Percentiles rank a stretch among this genome's conserved stretches.
Conservation (phyloP, 768 basidiomycete genomes). For the Lentinula guzmanii region DNA sequence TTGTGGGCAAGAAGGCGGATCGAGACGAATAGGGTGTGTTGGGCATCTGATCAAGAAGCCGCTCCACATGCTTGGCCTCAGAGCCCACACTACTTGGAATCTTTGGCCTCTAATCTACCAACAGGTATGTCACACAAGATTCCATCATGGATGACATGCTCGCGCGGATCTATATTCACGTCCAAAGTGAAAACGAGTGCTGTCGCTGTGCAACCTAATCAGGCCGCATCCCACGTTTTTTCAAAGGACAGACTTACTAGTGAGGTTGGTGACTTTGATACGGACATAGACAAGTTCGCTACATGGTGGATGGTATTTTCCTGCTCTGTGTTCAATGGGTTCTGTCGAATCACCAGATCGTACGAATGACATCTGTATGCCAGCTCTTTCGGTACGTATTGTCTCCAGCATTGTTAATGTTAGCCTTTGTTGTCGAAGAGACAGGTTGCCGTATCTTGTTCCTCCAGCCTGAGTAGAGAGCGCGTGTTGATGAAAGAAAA, state of each 20-base stretch:
- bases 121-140: conserved; percentile 53
- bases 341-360: conserved; percentile 19
- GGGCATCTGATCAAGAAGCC: too few species aligned
- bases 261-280: conserved; percentile 55
- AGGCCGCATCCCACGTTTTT: neutral
- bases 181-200: conserved; percentile 48
- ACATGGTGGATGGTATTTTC: conserved; percentile 43
- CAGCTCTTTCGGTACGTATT: conserved; percentile 62
- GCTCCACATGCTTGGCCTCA: too few species aligned
- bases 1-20: too few species aligned
- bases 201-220: conserved; percentile 31
- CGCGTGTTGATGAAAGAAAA: too few species aligned
- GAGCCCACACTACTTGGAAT: too few species aligned
- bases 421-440: conserved; percentile 72
- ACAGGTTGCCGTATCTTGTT: conserved; percentile 67
- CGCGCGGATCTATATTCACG: conserved; percentile 49
- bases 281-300: conserved; percentile 63
- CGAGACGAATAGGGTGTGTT: too few species aligned
- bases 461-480: conserved; percentile 60
- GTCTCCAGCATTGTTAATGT: conserved; percentile 75
- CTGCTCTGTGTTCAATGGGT: conserved; percentile 23
- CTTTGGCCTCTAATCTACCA: too few species aligned
- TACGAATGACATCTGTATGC: conserved; percentile 49
- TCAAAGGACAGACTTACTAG: conserved; percentile 39
- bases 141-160: conserved; percentile 70